These are phyloP conservation scores for Globomyces sp. DNA, from an alignment of 371 early-diverging fungal genomes.

Conservation along the genomic window DNA sequence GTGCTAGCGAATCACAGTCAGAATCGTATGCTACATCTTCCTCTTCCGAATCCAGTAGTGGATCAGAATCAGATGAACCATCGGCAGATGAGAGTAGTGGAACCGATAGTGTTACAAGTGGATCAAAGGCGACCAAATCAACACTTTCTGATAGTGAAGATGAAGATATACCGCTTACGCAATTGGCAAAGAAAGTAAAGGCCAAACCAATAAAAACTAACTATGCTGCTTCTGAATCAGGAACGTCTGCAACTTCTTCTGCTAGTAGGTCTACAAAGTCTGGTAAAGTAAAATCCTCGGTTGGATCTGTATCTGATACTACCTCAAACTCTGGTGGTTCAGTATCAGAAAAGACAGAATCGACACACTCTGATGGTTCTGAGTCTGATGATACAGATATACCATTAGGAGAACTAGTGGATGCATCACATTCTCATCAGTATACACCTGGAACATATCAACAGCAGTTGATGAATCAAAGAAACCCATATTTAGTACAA, in stretches of 20 bases:
- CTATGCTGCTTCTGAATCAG: neutral
- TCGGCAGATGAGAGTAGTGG: constrained; percentile 2
- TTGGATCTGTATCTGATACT: too few species aligned
- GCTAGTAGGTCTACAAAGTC: neutral
- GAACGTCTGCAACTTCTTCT: neutral
- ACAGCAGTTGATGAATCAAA: constrained; percentile 5
- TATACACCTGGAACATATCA: neutral
- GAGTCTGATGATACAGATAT: constrained; percentile 5
- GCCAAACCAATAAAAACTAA: neutral
- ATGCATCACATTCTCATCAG: neutral
- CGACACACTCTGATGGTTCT: neutral
- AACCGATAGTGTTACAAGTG: constrained; percentile 1
- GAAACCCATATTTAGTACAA: neutral
- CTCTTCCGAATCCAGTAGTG: neutral
- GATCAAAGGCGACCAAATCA: constrained; percentile 1
- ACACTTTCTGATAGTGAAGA: constrained; percentile 3
- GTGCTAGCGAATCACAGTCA: too few species aligned
- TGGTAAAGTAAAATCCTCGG: too few species aligned
- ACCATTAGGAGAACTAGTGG: neutral
- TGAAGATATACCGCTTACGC: neutral
- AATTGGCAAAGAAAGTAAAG: neutral
- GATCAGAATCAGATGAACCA: neutral
- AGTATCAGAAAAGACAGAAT: neutral
- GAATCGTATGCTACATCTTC: too few species aligned
- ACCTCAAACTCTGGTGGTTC: too few species aligned